A percentile compares a stretch with the other conserved stretches of the same genome.
phyloP scores from a whole-genome alignment of 148 eudicot genomes.

The Limonium bicolor region DNA sequence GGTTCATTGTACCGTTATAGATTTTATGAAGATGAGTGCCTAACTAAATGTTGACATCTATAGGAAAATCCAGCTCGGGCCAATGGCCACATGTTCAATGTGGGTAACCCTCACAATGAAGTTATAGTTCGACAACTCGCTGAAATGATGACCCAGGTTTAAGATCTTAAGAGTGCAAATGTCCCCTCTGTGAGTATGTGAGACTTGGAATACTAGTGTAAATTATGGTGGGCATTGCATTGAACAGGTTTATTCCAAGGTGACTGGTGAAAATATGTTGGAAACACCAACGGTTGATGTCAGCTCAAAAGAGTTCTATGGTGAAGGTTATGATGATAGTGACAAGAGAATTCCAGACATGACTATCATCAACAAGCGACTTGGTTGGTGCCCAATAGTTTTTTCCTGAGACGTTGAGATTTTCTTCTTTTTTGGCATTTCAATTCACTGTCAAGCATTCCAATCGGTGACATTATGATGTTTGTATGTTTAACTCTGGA shows the following conservation, averaged over 20 bases:
- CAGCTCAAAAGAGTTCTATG: slow-evolving; percentile 89
- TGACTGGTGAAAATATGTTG: slow-evolving; percentile 59
- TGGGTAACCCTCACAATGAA: slow-evolving; percentile 97
- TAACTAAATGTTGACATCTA: no score
- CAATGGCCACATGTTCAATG: slow-evolving; percentile 94
- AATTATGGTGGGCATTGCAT: slow-evolving; percentile 5
- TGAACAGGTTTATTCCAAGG: slow-evolving; percentile 73
- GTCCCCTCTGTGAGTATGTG: no score
- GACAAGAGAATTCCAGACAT: slow-evolving; percentile 98
- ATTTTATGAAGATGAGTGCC: no score
- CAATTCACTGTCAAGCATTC: no score
- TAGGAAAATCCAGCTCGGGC: slow-evolving; percentile 98
- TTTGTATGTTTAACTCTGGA: no score
- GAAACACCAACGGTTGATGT: slow-evolving; percentile 77
- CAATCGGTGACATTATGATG: no score
- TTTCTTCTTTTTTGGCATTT: no score
- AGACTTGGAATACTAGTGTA: no score
- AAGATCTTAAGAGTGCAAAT: no score
- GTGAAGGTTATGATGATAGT: slow-evolving; percentile 95
- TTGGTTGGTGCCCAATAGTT: no score
- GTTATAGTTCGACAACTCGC: slow-evolving; percentile 98
- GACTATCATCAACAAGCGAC: slow-evolving; percentile 90
- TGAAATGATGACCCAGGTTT: slow-evolving; percentile 98
- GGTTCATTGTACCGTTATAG: no score
- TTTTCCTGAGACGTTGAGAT: no score